A percentile compares a stretch with the other conserved stretches of the same genome.
phyloP scores from a whole-genome alignment of 768 basidiomycete genomes.

The Suillus spraguei region DNA sequence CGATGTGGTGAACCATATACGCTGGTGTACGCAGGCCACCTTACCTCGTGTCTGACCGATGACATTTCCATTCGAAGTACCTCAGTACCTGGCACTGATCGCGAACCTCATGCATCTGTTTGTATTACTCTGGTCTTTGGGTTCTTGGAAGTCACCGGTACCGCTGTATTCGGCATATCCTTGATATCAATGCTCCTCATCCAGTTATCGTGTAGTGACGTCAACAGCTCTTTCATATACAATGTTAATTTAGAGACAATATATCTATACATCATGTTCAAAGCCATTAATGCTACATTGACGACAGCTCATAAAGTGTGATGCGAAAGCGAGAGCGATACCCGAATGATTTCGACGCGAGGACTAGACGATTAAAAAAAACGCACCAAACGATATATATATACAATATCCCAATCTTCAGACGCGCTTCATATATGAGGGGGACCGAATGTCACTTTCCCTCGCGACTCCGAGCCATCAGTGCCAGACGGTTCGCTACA shows the following conservation, averaged over 20 bases:
- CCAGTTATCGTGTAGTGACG: too few relatives aligned
- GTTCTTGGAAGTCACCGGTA: constrained; percentile 38
- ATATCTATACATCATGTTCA: constrained; percentile 4
- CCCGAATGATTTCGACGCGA: background rate
- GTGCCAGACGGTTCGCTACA: constrained; percentile 14
- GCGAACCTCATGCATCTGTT: constrained; percentile 22
- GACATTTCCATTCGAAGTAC: constrained; percentile 46
- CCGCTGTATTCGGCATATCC: constrained; percentile 22
- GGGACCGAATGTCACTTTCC: constrained; percentile 24
- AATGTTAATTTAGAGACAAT: background rate
- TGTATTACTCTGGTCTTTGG: constrained; percentile 40
- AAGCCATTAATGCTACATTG: constrained; percentile 9
- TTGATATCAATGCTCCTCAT: constrained; percentile 20
- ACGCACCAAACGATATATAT: background rate
- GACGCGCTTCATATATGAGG: constrained; percentile 12
- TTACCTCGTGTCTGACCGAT: too few relatives aligned
- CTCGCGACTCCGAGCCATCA: constrained; percentile 20
- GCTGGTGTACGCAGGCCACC: too few relatives aligned
- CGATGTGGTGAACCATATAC: too few relatives aligned
- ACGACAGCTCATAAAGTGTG: background rate
- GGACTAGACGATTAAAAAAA: background rate
- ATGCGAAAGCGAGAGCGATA: constrained; percentile 3
- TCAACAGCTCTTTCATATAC: background rate
- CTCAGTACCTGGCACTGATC: constrained; percentile 43
- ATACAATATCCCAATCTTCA: background rate